Percentiles rank a stretch among this genome's conserved stretches.
phyloP scores from a whole-genome alignment of 805 yeast genomes.

The Candida patagonica region DNA sequence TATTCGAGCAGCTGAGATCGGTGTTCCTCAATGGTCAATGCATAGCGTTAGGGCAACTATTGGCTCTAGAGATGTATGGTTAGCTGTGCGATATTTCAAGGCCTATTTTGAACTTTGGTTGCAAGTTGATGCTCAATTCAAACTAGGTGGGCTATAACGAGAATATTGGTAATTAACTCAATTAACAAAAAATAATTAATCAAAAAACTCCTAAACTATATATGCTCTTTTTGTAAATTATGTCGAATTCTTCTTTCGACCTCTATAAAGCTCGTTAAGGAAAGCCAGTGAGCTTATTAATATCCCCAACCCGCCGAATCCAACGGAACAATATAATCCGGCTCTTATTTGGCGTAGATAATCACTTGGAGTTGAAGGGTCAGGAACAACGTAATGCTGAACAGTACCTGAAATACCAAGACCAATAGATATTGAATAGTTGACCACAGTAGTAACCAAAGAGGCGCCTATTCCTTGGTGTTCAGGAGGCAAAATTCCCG shows the following conservation, averaged over 20 bases:
- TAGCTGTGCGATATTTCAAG: conserved; percentile 61
- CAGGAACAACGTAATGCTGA: conserved; percentile 25
- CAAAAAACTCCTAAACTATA: too few species aligned
- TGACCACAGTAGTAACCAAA: conserved; percentile 57
- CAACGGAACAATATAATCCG: conserved; percentile 53
- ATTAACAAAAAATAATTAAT: too few species aligned
- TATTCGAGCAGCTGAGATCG: conserved; percentile 50
- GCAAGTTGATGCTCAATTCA: conserved; percentile 32
- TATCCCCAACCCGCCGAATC: conserved; percentile 45
- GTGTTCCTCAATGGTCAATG: conserved; percentile 79
- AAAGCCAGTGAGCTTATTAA: conserved; percentile 7
- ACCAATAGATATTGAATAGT: conserved; percentile 62
- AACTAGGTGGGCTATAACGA: conserved; percentile 21
- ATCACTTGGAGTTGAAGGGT: conserved; percentile 13
- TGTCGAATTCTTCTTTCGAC: not conserved
- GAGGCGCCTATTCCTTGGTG: conserved; percentile 78
- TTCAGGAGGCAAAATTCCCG: conserved; percentile 48
- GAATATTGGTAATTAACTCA: too few species aligned
- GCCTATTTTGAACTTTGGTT: conserved; percentile 67
- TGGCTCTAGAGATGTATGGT: conserved; percentile 68
- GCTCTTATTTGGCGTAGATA: conserved; percentile 42
- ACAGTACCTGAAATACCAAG: conserved; percentile 66
- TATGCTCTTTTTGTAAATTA: too few species aligned
- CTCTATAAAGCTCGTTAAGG: not conserved
- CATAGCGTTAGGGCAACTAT: conserved; percentile 77